Conservation (phyloP, 108 stramenopile genomes). For the Fistulifera solaris region DNA sequence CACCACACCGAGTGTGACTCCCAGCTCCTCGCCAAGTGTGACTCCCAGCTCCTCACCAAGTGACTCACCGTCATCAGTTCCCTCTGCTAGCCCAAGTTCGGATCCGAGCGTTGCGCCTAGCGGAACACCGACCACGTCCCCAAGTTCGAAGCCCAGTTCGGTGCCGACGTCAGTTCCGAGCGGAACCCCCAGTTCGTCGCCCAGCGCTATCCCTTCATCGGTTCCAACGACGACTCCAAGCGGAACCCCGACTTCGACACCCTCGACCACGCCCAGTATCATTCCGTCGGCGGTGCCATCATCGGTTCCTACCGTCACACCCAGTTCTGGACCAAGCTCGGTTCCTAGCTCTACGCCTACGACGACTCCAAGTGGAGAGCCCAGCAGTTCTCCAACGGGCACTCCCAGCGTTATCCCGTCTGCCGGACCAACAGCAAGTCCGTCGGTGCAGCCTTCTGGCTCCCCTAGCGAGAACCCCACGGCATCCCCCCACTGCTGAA, state of each 20-base stretch:
- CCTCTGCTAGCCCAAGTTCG: constrained; percentile 1
- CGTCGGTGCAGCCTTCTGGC: constrained; percentile 1
- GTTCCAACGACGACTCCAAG: not conserved
- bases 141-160: not conserved
- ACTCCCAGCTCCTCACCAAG: not conserved
- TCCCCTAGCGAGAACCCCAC: not conserved
- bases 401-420: not conserved
- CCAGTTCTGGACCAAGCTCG: constrained; percentile 1
- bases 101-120: not conserved
- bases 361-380: constrained; percentile 1
- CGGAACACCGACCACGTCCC: not conserved
- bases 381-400: constrained; percentile 2
- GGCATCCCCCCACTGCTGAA: not conserved
- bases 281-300: not conserved
- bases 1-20: not conserved
- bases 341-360: not conserved
- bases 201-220: not conserved
- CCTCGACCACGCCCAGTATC: not conserved
- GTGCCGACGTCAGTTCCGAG: not conserved
- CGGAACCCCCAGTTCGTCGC: not conserved
- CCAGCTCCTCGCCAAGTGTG: not conserved
- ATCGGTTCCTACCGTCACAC: too few relatives aligned
- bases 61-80: not conserved
- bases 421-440: not conserved
- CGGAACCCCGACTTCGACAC: not conserved